Percentiles rank a stretch among this genome's conserved stretches.
phyloP scores from a whole-genome alignment of 345 rosid species.

The Microthlaspi erraticum region DNA sequence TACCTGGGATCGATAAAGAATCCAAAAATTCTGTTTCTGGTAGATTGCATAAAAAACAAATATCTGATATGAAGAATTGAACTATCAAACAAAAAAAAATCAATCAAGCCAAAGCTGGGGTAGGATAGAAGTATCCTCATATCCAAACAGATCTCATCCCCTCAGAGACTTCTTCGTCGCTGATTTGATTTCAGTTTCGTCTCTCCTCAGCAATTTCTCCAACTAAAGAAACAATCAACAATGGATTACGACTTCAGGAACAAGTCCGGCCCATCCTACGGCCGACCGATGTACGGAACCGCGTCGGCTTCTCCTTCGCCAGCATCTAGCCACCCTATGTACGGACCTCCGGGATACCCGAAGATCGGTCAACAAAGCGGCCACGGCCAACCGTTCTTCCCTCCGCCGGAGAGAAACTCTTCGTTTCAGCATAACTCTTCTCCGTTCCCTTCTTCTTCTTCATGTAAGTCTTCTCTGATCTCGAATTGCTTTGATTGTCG shows the following conservation, averaged over 20 bases:
- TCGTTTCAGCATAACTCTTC: slow-evolving; percentile 50
- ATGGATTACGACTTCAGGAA: slow-evolving; percentile 66
- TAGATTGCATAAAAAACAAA: too few species aligned
- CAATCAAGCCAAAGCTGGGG: background rate
- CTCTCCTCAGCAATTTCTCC: slow-evolving; percentile 2
- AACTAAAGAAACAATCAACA: slow-evolving; percentile 23
- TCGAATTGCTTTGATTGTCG: background rate
- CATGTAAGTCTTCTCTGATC: slow-evolving; percentile 51
- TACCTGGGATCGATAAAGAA: too few species aligned
- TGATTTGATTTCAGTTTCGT: background rate
- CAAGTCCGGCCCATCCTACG: slow-evolving; percentile 49
- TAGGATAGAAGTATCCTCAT: background rate
- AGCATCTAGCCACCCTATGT: slow-evolving; percentile 52
- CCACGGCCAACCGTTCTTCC: slow-evolving; percentile 46
- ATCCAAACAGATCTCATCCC: slow-evolving; percentile 31
- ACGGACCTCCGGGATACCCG: slow-evolving; percentile 69
- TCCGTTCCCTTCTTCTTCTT: slow-evolving; percentile 42
- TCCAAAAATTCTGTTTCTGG: too few species aligned
- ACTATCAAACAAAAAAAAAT: too few species aligned
- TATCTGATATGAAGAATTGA: background rate
- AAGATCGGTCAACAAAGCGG: slow-evolving; percentile 59
- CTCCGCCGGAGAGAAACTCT: slow-evolving; percentile 55
- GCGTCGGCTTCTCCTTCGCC: slow-evolving; percentile 44
- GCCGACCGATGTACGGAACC: slow-evolving; percentile 55
- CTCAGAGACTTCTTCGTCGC: slow-evolving; percentile 5